Percentiles rank a stretch among this genome's conserved stretches.
Evolutionary conservation across 1,139 yeast genomes (phyloP).

Genomic region (Hemisphaericaspora xylofermentans): DNA sequence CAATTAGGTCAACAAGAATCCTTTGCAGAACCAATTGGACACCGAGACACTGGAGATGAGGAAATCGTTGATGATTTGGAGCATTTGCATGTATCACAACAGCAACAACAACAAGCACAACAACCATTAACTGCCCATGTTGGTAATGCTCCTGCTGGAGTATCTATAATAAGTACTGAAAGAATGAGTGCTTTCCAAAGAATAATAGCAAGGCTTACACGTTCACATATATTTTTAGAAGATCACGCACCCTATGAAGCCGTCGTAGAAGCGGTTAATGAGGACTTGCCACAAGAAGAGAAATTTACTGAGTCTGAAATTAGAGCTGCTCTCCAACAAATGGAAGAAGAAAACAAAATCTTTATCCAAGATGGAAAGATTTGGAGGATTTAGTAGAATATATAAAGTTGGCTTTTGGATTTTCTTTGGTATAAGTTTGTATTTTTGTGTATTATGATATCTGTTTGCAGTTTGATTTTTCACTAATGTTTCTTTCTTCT

Average conservation of each 20-base stretch:
- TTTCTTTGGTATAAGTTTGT: background rate
- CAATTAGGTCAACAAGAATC: constrained; percentile 10
- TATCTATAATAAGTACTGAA: constrained; percentile 42
- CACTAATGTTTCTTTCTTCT: background rate
- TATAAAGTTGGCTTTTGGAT: background rate
- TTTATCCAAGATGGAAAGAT: constrained; percentile 63
- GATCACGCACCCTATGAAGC: constrained; percentile 48
- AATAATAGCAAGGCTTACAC: constrained; percentile 46
- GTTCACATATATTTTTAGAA: constrained; percentile 46
- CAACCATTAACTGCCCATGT: constrained; percentile 29
- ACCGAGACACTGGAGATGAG: constrained; percentile 16
- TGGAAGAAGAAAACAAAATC: constrained; percentile 57
- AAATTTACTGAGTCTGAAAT: constrained; percentile 53
- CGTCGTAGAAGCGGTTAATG: constrained; percentile 48
- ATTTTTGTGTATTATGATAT: constrained; percentile 2
- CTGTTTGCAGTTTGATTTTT: constrained; percentile 1
- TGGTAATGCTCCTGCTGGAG: constrained; percentile 17
- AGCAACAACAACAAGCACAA: constrained; percentile 8
- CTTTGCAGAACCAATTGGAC: constrained; percentile 12
- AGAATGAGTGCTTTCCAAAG: constrained; percentile 47
- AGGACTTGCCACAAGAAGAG: constrained; percentile 60
- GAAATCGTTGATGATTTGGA: constrained; percentile 27
- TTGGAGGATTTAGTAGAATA: constrained; percentile 57
- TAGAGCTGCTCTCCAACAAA: constrained; percentile 47
- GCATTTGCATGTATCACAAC: constrained; percentile 17